phyloP scores from a whole-genome alignment of 495 filamentous ascomycete species.

The Penicillium dipodomyicola region DNA sequence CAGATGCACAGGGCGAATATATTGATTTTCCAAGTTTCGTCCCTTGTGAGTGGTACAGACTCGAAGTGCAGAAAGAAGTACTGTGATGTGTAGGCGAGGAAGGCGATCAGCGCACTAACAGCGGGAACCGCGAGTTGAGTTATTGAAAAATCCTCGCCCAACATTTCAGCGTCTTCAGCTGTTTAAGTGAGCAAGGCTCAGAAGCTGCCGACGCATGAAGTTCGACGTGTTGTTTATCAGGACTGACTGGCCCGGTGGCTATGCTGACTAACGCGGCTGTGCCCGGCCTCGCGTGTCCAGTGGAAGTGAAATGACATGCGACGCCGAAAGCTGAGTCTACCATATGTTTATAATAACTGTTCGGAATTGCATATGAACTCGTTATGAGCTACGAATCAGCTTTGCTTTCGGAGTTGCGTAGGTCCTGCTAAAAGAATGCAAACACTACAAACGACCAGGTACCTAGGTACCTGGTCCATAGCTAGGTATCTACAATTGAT shows the following conservation, averaged over 20 bases:
- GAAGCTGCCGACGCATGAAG: constrained; percentile 5
- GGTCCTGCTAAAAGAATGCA: too few species aligned
- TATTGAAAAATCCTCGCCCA: constrained; percentile 28
- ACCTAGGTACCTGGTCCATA: too few species aligned
- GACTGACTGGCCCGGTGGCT: not conserved
- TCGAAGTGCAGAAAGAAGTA: constrained; percentile 74
- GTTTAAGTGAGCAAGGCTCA: not conserved
- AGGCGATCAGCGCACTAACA: constrained; percentile 65
- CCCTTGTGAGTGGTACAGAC: constrained; percentile 60
- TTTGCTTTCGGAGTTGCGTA: too few species aligned
- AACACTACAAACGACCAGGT: too few species aligned
- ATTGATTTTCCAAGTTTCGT: constrained; percentile 71
- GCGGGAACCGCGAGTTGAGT: constrained; percentile 59
- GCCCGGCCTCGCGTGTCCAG: not conserved
- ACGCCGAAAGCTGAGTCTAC: too few species aligned
- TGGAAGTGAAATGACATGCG: too few species aligned
- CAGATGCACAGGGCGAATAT: constrained; percentile 66
- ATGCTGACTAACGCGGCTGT: constrained; percentile 23
- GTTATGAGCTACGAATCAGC: too few species aligned
- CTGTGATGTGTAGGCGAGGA: constrained; percentile 83
- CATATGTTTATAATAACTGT: too few species aligned
- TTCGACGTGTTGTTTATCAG: constrained; percentile 26
- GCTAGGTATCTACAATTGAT: too few species aligned
- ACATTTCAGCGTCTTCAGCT: constrained; percentile 18
- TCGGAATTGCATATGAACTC: too few species aligned